A percentile compares a stretch with the other conserved stretches of the same genome.
Conservation (phyloP, 306 rosid genomes). For the Trifolium repens region DNA sequence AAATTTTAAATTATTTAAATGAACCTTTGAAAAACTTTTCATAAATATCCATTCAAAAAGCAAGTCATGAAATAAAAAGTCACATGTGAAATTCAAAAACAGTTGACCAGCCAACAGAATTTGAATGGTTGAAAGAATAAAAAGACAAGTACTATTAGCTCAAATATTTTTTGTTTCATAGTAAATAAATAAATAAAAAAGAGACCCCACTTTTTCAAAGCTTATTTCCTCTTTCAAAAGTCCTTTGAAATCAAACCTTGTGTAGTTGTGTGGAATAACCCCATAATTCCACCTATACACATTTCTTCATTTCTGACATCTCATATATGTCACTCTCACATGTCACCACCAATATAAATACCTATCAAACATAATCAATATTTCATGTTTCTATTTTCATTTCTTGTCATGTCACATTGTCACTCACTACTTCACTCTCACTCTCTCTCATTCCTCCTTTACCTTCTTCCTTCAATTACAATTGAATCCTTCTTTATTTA, state of each 20-base stretch:
- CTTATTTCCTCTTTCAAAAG: not conserved
- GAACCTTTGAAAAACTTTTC: not conserved
- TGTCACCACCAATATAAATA: constrained; percentile 2
- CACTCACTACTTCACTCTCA: not conserved
- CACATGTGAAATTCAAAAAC: not conserved
- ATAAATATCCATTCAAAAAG: not conserved
- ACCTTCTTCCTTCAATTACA: not conserved
- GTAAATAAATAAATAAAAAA: constrained; percentile 9
- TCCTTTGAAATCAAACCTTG: not conserved
- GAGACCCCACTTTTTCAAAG: not conserved
- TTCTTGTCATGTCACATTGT: not conserved
- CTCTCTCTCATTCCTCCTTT: not conserved
- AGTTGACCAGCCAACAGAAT: constrained; percentile 9
- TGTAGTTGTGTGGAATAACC: not conserved
- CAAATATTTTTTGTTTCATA: not conserved
- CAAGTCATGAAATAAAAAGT: not conserved
- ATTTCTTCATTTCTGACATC: not conserved
- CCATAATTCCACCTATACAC: not conserved
- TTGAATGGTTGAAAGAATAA: constrained; percentile 4
- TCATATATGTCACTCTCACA: constrained; percentile 5
- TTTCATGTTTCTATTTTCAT: not conserved
- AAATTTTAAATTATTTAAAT: not conserved
- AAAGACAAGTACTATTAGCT: not conserved
- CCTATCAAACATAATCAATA: not conserved
- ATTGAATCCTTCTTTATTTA: not conserved